phyloP scores from a whole-genome alignment of 768 basidiomycete genomes.

The Amanita thiersii region DNA sequence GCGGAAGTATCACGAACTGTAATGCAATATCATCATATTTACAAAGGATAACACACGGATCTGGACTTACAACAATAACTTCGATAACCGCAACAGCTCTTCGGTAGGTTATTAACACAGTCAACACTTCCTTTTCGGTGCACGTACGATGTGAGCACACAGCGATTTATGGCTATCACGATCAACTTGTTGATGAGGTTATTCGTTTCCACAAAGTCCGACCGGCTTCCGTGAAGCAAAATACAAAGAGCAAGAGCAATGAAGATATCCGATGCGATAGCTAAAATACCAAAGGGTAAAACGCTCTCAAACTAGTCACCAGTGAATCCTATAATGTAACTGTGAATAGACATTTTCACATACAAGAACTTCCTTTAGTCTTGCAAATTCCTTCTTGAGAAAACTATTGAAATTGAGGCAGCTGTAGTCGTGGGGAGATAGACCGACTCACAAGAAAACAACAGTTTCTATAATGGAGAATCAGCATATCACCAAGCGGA shows the following conservation, averaged over 20 bases:
- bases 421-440: neutral
- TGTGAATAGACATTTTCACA: constrained; percentile 9
- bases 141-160: constrained; percentile 42
- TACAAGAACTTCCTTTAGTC: constrained; percentile 27
- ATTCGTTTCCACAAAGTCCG: constrained; percentile 34
- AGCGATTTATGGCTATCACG: constrained; percentile 41
- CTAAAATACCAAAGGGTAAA: constrained; percentile 35
- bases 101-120: neutral
- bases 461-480: constrained; percentile 31
- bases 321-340: neutral
- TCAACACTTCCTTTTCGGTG: neutral
- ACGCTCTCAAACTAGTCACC: constrained; percentile 23
- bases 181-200: constrained; percentile 36
- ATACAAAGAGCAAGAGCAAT: constrained; percentile 36
- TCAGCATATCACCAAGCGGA: too few species aligned
- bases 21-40: too few species aligned
- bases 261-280: constrained; percentile 37
- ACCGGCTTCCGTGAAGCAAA: constrained; percentile 30
- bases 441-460: constrained; percentile 22
- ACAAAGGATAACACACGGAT: neutral
- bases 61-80: constrained; percentile 24
- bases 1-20: constrained; percentile 31
- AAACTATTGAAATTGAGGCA: constrained; percentile 19
- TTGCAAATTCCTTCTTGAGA: constrained; percentile 25
- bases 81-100: constrained; percentile 32